Conservation (phyloP, 352 stramenopile genomes). For the Phytopythium aichiense region DNA sequence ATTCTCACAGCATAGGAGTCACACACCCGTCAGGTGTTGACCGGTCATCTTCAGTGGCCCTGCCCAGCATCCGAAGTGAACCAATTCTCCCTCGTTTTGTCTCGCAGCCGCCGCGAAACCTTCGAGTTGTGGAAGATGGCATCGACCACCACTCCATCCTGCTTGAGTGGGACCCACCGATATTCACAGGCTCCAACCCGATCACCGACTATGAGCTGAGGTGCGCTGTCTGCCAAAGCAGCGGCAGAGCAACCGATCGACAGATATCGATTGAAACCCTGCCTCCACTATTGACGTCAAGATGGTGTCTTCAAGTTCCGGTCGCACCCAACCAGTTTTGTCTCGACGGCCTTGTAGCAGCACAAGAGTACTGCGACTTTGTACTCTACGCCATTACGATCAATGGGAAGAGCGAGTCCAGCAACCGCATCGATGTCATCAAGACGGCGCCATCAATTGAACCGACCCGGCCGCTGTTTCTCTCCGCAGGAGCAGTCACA, state of each 20-base stretch:
- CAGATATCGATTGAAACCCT: neutral
- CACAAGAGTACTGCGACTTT: slow-evolving; percentile 48
- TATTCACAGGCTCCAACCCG: slow-evolving; percentile 61
- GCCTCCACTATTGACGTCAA: slow-evolving; percentile 25
- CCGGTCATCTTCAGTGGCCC: neutral
- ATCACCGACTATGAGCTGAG: slow-evolving; percentile 71
- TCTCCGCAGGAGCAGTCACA: slow-evolving; percentile 43
- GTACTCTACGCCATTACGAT: slow-evolving; percentile 44
- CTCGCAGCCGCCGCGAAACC: slow-evolving; percentile 58
- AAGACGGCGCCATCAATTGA: slow-evolving; percentile 25
- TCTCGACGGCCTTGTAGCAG: slow-evolving; percentile 30
- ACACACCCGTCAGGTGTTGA: slow-evolving; percentile 1
- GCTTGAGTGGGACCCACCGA: slow-evolving; percentile 56
- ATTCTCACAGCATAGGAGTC: neutral
- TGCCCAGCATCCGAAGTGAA: neutral
- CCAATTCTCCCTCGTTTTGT: slow-evolving; percentile 30
- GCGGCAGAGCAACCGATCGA: neutral
- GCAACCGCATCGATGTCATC: slow-evolving; percentile 37
- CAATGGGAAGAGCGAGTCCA: slow-evolving; percentile 45
- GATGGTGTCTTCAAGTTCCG: slow-evolving; percentile 52
- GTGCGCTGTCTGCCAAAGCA: slow-evolving; percentile 21
- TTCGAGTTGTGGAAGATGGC: slow-evolving; percentile 28
- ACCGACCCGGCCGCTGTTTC: slow-evolving; percentile 42
- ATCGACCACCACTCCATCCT: slow-evolving; percentile 39
- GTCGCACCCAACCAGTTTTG: slow-evolving; percentile 42